phyloP scores from a whole-genome alignment of 1,139 yeast genomes.

The Diutina mesorugosa region DNA sequence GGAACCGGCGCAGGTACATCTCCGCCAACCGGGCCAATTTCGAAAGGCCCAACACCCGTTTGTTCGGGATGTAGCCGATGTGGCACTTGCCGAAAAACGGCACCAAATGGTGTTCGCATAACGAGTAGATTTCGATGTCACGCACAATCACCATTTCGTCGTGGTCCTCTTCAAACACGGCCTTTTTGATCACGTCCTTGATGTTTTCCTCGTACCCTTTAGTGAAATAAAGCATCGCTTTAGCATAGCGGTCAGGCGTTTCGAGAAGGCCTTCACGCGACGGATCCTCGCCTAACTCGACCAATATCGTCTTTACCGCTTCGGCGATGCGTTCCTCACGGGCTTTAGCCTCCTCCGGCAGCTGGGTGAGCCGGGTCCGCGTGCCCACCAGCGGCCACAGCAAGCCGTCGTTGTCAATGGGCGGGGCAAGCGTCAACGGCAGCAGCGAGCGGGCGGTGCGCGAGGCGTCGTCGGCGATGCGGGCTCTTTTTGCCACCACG shows the following conservation, averaged over 20 bases:
- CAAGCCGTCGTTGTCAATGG: slow-evolving; percentile 80
- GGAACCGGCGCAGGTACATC: slow-evolving; percentile 90
- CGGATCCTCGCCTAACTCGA: slow-evolving; percentile 87
- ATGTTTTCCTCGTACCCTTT: slow-evolving; percentile 93
- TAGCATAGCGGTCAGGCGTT: slow-evolving; percentile 92
- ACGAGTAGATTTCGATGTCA: slow-evolving; percentile 82
- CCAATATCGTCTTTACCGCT: slow-evolving; percentile 72
- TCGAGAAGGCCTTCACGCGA: slow-evolving; percentile 81
- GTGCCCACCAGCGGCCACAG: slow-evolving; percentile 96
- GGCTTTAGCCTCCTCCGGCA: slow-evolving; percentile 42
- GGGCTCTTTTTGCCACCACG: not conserved
- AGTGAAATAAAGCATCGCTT: slow-evolving; percentile 92
- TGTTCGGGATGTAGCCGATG: slow-evolving; percentile 92
- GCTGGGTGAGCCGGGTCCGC: slow-evolving; percentile 54
- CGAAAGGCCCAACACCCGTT: slow-evolving; percentile 85
- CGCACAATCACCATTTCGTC: slow-evolving; percentile 98
- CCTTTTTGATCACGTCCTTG: slow-evolving; percentile 81
- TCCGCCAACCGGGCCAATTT: slow-evolving; percentile 93
- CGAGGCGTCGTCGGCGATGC: not conserved
- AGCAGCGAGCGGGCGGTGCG: slow-evolving; percentile 14
- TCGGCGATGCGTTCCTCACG: slow-evolving; percentile 69
- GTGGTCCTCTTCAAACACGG: slow-evolving; percentile 96
- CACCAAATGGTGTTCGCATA: slow-evolving; percentile 95
- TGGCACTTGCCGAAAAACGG: slow-evolving; percentile 96
- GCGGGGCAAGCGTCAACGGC: slow-evolving; percentile 73